These are phyloP conservation scores for Boletus bicolor DNA, from an alignment of 768 basidiomycete species.

Conservation along the genomic window DNA sequence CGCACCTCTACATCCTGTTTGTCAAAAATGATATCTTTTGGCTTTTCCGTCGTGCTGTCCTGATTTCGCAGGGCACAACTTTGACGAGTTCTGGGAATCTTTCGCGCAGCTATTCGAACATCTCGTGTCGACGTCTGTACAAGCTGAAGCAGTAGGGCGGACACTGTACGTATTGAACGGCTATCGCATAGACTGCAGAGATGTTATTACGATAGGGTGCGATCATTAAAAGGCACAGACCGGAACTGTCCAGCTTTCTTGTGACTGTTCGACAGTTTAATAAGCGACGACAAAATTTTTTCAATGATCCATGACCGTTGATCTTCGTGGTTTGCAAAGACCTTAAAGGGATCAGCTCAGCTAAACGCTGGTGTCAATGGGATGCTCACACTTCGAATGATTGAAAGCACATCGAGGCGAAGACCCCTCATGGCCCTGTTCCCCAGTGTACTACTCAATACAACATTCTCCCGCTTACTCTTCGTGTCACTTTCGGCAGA, in stretches of 20 bases:
- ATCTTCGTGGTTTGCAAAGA: conserved; percentile 86
- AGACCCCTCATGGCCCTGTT: conserved; percentile 79
- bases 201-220: neutral
- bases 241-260: conserved; percentile 87
- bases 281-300: conserved; percentile 87
- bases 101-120: conserved; percentile 66
- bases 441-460: conserved; percentile 61
- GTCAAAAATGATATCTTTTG: conserved; percentile 55
- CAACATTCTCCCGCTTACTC: conserved; percentile 52
- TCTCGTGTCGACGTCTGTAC: conserved; percentile 93
- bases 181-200: conserved; percentile 79
- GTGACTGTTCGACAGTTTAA: conserved; percentile 82
- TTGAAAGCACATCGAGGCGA: conserved; percentile 73
- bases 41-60: conserved; percentile 51
- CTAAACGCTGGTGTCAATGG: neutral
- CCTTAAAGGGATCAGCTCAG: conserved; percentile 42
- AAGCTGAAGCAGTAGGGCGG: conserved; percentile 90
- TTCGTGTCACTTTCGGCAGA: conserved; percentile 53
- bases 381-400: conserved; percentile 76
- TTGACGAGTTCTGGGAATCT: conserved; percentile 56
- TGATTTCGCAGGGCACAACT: conserved; percentile 60
- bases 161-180: conserved; percentile 87
- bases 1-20: conserved; percentile 65
- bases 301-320: conserved; percentile 98
- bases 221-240: conserved; percentile 39